Conservation (phyloP, 1,284 basidiomycete species). For the Naganishia sp. region DNA sequence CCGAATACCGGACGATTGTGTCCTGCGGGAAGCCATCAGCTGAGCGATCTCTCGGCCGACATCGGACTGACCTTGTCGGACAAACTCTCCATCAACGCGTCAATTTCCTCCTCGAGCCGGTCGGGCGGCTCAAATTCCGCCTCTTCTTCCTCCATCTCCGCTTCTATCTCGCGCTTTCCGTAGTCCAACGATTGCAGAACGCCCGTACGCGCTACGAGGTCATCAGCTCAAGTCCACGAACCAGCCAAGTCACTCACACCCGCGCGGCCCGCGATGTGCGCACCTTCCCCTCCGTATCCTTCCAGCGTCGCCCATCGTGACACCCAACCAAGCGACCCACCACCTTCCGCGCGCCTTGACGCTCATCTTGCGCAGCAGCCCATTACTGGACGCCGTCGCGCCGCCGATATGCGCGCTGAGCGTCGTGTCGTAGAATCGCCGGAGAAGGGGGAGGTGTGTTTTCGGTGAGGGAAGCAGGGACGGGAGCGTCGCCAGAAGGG, state of each 20-base stretch:
- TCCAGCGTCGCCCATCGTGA: slow-evolving; percentile 16
- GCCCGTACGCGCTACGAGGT: not conserved
- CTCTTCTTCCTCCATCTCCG: slow-evolving; percentile 30
- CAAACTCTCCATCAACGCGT: slow-evolving; percentile 71
- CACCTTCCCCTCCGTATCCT: slow-evolving; percentile 9
- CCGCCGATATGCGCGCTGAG: slow-evolving; percentile 38
- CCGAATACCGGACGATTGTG: slow-evolving; percentile 91
- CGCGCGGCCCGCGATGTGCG: too few species aligned
- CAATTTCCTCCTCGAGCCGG: slow-evolving; percentile 73
- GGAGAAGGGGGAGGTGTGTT: slow-evolving; percentile 15
- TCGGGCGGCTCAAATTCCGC: slow-evolving; percentile 74
- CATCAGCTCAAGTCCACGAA: too few species aligned
- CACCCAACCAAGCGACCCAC: slow-evolving; percentile 47
- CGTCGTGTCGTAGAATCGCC: slow-evolving; percentile 38
- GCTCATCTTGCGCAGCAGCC: slow-evolving; percentile 49
- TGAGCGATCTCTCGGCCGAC: not conserved
- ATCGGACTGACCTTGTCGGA: slow-evolving; percentile 71
- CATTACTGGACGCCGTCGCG: slow-evolving; percentile 22
- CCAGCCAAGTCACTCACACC: slow-evolving; percentile 1
- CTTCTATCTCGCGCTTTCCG: not conserved
- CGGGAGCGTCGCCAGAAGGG: slow-evolving; percentile 47
- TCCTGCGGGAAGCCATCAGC: slow-evolving; percentile 62
- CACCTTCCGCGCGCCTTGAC: slow-evolving; percentile 51
- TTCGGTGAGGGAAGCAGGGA: slow-evolving; percentile 38
- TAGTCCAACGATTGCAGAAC: slow-evolving; percentile 24